A percentile compares a stretch with the other conserved stretches of the same genome.
These are phyloP conservation scores for Fraxinus angustifolia DNA, from an alignment of 305 asterid genomes.

Conservation along the genomic window DNA sequence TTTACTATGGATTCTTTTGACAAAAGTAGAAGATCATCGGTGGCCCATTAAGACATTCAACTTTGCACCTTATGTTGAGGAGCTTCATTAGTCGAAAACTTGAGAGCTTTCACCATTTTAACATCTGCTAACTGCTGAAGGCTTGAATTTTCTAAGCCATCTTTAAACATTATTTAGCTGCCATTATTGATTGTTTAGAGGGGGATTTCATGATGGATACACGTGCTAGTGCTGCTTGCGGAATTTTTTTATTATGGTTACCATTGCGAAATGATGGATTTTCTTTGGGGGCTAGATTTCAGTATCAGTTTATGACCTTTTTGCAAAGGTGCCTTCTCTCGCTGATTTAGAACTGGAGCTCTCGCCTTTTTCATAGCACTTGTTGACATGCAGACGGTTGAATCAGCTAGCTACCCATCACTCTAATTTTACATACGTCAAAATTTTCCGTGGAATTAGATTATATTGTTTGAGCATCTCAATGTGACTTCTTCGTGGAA, in stretches of 20 bases:
- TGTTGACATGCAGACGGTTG: constrained; percentile 60
- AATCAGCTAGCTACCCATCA: constrained; percentile 36
- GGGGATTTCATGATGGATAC: constrained; percentile 48
- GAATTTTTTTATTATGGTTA: constrained; percentile 29
- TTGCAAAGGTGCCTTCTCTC: constrained; percentile 56
- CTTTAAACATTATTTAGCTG: constrained; percentile 35
- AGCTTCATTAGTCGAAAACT: constrained; percentile 24
- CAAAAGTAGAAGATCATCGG: constrained; percentile 38
- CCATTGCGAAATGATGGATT: constrained; percentile 42
- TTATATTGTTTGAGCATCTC: constrained; percentile 53
- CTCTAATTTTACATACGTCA: constrained; percentile 41
- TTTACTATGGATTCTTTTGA: constrained; percentile 37
- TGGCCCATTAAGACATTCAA: constrained; percentile 30
- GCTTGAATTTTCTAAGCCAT: constrained; percentile 32
- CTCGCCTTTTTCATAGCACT: constrained; percentile 61
- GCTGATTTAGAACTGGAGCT: constrained; percentile 68
- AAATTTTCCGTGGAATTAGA: constrained; percentile 41
- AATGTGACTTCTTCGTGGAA: constrained; percentile 47
- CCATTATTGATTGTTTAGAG: constrained; percentile 33
- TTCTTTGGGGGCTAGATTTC: constrained; percentile 38
- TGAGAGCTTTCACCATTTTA: constrained; percentile 39
- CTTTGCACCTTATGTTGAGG: constrained; percentile 35
- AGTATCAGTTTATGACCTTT: constrained; percentile 54
- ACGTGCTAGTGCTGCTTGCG: constrained; percentile 11
- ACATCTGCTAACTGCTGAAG: constrained; percentile 42